Conservation (phyloP, 768 basidiomycete genomes). For the Kwoniella sp. region DNA sequence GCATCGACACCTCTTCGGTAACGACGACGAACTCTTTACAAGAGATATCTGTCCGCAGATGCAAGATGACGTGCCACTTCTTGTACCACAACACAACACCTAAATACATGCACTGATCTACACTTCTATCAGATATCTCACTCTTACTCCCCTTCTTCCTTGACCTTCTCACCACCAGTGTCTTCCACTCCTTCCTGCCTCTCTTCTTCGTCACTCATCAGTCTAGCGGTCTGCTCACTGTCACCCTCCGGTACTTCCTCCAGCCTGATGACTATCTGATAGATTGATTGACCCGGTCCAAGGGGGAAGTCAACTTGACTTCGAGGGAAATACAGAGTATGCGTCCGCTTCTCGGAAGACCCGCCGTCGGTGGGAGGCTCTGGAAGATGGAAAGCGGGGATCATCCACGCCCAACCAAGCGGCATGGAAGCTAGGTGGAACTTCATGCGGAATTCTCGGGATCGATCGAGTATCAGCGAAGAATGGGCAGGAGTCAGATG, state of each 20-base stretch:
- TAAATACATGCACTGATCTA: no score
- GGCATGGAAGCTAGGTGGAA: slow-evolving; percentile 62
- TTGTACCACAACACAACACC: no score
- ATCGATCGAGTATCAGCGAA: slow-evolving; percentile 29
- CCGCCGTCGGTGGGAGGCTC: slow-evolving; percentile 54
- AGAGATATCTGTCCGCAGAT: no score
- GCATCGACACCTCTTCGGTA: no score
- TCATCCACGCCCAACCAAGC: slow-evolving; percentile 84
- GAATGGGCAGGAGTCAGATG: slow-evolving; percentile 11
- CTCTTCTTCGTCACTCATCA: slow-evolving; percentile 44
- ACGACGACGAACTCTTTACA: no score
- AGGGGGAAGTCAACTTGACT: slow-evolving; percentile 78
- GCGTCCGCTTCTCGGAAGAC: slow-evolving; percentile 8
- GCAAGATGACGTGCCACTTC: no score
- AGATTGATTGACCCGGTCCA: slow-evolving; percentile 68
- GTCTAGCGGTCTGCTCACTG: slow-evolving; percentile 25
- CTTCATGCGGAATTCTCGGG: slow-evolving; percentile 37
- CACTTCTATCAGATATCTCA: no score
- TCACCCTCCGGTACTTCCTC: slow-evolving; percentile 58
- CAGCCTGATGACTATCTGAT: slow-evolving; percentile 70
- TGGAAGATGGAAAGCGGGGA: slow-evolving; percentile 79
- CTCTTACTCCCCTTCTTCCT: neutral
- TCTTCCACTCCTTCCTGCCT: slow-evolving; percentile 54
- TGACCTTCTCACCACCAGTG: slow-evolving; percentile 20
- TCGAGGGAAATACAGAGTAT: slow-evolving; percentile 58